These are phyloP conservation scores for Metschnikowia lachancei DNA, from an alignment of 805 yeast species.

Conservation along the genomic window DNA sequence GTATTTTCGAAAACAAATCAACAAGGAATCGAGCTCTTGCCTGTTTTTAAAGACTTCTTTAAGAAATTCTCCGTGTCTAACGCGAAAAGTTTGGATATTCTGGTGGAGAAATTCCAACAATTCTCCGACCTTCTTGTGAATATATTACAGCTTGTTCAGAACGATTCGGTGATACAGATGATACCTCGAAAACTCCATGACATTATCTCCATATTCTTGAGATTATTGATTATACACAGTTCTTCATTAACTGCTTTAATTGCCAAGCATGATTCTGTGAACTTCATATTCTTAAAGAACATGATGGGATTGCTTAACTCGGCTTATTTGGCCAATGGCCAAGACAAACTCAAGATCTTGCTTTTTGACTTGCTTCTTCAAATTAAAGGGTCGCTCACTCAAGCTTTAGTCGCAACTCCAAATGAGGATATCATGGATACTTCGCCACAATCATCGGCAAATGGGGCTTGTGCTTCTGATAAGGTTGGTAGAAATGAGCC, in stretches of 20 bases:
- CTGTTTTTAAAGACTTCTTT: slow-evolving; percentile 43
- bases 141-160: slow-evolving; percentile 21
- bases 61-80: slow-evolving; percentile 45
- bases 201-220: slow-evolving; percentile 48
- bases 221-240: slow-evolving; percentile 59
- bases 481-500: slow-evolving; percentile 1
- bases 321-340: slow-evolving; percentile 31
- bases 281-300: slow-evolving; percentile 47
- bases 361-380: slow-evolving; percentile 59
- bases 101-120: slow-evolving; percentile 23
- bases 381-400: slow-evolving; percentile 42
- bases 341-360: slow-evolving; percentile 52
- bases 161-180: slow-evolving; percentile 4
- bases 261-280: slow-evolving; percentile 41
- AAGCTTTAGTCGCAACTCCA: slow-evolving; percentile 6
- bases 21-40: slow-evolving; percentile 28
- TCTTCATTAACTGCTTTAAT: slow-evolving; percentile 42
- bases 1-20: background rate
- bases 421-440: slow-evolving; percentile 12
- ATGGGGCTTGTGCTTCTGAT: background rate
- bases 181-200: slow-evolving; percentile 16
- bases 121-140: slow-evolving; percentile 24
- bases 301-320: slow-evolving; percentile 47
- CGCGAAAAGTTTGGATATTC: slow-evolving; percentile 21
- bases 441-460: background rate